A percentile compares a stretch with the other conserved stretches of the same genome.
Evolutionary conservation across 805 yeast genomes (phyloP).

Genomic region (Wickerhamomyces queroliae): DNA sequence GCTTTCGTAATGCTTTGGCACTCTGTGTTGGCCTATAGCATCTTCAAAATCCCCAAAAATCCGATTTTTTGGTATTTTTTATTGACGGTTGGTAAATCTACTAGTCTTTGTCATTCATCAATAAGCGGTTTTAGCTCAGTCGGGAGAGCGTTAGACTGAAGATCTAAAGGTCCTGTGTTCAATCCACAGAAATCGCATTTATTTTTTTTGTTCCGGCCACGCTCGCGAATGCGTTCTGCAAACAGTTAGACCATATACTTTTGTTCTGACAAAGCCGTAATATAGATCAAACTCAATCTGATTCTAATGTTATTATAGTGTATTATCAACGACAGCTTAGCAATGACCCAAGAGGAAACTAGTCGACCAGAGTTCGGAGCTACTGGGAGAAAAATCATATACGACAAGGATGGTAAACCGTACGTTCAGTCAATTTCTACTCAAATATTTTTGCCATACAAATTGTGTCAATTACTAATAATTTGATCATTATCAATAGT

Average conservation of each 20-base stretch:
- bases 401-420: conserved; percentile 93
- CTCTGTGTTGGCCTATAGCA: too few species aligned
- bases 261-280: too few species aligned
- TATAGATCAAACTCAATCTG: too few species aligned
- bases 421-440: conserved; percentile 33
- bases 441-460: too few species aligned
- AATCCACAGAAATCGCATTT: conserved; percentile 1
- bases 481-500: conserved; percentile 6
- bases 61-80: too few species aligned
- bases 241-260: neutral
- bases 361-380: conserved; percentile 43
- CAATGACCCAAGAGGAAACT: neutral
- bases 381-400: conserved; percentile 61
- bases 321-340: too few species aligned
- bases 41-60: too few species aligned
- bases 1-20: too few species aligned
- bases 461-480: conserved; percentile 7
- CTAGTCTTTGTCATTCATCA: too few species aligned
- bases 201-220: neutral
- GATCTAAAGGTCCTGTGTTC: conserved; percentile 2
- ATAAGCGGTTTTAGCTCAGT: conserved; percentile 1
- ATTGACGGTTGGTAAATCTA: too few species aligned
- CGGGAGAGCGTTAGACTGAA: conserved; percentile 2
- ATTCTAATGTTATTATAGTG: too few species aligned
- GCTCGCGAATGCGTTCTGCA: neutral